Evolutionary conservation across 129 eudicot species (phyloP).

Genomic region (Solidago caesia): DNA sequence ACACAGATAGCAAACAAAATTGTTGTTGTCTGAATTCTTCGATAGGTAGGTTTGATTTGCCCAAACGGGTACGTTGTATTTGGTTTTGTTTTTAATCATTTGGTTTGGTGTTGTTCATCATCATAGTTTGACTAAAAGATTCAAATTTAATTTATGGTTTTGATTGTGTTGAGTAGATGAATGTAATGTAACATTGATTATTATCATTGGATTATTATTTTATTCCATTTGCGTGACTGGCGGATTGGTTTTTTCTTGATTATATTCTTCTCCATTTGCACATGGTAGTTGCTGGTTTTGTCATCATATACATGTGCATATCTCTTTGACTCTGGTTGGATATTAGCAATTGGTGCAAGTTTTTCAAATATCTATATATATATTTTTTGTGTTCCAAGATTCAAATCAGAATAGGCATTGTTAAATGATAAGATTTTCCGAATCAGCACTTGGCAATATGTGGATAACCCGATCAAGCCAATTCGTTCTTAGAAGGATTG

Average conservation of each 20-base stretch:
- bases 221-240: conserved; percentile 38
- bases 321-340: conserved; percentile 31
- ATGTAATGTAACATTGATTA: conserved; percentile 26
- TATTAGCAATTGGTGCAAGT: not conserved
- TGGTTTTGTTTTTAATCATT: conserved; percentile 18
- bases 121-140: conserved; percentile 28
- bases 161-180: conserved; percentile 26
- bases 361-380: not conserved
- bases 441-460: not conserved
- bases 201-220: conserved; percentile 26
- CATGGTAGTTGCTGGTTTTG: conserved; percentile 28
- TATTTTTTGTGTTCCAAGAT: too few species aligned
- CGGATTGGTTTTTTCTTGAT: conserved; percentile 17
- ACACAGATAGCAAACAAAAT: not conserved
- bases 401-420: too few species aligned
- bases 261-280: conserved; percentile 12
- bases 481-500: too few species aligned
- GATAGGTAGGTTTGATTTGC: conserved; percentile 24
- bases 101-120: conserved; percentile 24
- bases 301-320: conserved; percentile 28
- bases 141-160: conserved; percentile 15
- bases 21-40: conserved; percentile 1
- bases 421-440: not conserved
- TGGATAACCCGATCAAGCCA: too few species aligned
- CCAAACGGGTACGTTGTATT: conserved; percentile 33